Evolutionary conservation across 73 alveolate genomes (phyloP).

Genomic region (Paraurostyla sp.): DNA sequence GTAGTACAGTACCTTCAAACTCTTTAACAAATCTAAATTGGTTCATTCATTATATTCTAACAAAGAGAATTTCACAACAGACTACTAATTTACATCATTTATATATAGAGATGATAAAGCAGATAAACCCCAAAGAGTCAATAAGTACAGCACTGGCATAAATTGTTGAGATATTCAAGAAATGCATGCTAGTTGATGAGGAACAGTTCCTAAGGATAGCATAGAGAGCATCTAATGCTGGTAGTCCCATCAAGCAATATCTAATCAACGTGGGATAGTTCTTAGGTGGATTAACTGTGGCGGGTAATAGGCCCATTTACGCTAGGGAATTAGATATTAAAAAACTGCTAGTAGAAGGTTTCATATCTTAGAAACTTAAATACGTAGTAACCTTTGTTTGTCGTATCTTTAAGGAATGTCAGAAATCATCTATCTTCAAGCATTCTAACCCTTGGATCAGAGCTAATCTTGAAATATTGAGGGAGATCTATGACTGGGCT

Average conservation of each 20-base stretch:
- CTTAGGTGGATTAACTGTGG: slow-evolving; percentile 92
- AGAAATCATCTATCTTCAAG: slow-evolving; percentile 83
- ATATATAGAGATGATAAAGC: slow-evolving; percentile 59
- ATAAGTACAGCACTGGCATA: background rate
- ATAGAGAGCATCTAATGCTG: background rate
- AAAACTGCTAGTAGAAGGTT: slow-evolving; percentile 85
- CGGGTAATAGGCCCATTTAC: slow-evolving; percentile 90
- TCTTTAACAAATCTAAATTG: slow-evolving; percentile 16
- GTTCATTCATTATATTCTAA: slow-evolving; percentile 43
- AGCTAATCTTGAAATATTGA: slow-evolving; percentile 46
- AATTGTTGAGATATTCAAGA: slow-evolving; percentile 51
- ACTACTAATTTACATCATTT: background rate
- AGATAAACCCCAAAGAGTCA: slow-evolving; percentile 17
- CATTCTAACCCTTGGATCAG: slow-evolving; percentile 92
- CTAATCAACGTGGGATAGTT: slow-evolving; percentile 87
- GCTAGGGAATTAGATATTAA: slow-evolving; percentile 91
- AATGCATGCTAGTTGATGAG: slow-evolving; percentile 57
- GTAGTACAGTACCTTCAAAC: background rate
- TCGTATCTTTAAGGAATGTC: slow-evolving; percentile 84
- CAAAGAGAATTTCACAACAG: background rate
- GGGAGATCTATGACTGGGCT: slow-evolving; percentile 48
- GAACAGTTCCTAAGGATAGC: background rate
- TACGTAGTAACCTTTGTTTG: slow-evolving; percentile 85
- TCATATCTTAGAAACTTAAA: slow-evolving; percentile 29
- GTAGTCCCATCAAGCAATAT: slow-evolving; percentile 20